phyloP scores from a whole-genome alignment of 176 grass and related monocot genomes.

The Echinochloa phyllopogon region DNA sequence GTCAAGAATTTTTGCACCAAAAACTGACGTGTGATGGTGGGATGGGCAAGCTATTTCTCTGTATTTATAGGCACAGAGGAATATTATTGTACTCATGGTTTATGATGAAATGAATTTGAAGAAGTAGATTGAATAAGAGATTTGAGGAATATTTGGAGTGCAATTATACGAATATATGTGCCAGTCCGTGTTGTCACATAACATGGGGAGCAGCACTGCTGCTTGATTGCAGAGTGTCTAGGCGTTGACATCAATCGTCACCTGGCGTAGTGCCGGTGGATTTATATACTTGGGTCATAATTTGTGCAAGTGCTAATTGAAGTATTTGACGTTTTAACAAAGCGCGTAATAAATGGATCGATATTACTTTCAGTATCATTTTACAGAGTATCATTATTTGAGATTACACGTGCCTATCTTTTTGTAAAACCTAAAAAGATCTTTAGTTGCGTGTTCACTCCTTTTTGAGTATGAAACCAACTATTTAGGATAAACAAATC shows the following conservation, averaged over 20 bases:
- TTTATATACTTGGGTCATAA: background rate
- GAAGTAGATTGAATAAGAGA: background rate
- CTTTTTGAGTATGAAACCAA: too few relatives aligned
- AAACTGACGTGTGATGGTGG: background rate
- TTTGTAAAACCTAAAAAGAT: background rate
- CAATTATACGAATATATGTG: background rate
- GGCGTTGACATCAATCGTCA: conserved; percentile 26
- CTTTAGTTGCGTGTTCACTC: too few relatives aligned
- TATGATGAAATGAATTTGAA: background rate
- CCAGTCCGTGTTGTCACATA: conserved; percentile 28
- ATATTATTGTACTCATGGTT: background rate
- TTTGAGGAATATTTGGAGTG: conserved; percentile 33
- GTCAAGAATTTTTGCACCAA: background rate
- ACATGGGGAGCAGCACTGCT: conserved; percentile 17
- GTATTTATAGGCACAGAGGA: conserved; percentile 33
- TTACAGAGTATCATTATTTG: background rate
- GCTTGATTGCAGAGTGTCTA: conserved; percentile 10
- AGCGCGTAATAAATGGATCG: background rate
- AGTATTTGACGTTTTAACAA: conserved; percentile 1
- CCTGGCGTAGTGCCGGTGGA: background rate
- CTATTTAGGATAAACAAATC: too few relatives aligned
- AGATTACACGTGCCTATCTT: background rate
- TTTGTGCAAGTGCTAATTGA: background rate
- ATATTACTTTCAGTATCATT: background rate
- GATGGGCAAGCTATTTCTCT: background rate